Evolutionary conservation across 1,139 yeast species (phyloP), one percentile per base, ranked within the genome.

Genomic region (Diutina neorugosa): DNA sequence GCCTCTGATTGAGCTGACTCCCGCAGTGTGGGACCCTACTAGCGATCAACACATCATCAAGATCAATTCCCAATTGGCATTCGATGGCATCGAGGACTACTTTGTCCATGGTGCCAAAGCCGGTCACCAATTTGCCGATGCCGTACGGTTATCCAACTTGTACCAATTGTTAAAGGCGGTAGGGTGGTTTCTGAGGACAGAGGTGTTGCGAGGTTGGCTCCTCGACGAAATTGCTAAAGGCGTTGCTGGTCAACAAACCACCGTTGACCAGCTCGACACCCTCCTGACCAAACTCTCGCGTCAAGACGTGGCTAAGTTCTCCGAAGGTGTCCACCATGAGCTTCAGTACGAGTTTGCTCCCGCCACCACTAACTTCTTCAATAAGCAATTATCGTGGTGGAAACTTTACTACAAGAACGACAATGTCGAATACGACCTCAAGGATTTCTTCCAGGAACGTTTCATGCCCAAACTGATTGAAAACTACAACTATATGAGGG

Each of bases 351-450:
- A 61, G 2, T 67, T 74, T 50, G 64, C 65, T 9, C 78, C 78
- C 1, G 55, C 59, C 2, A 66, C 74, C 1, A 57, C 58, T 7
- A 57, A 55, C 1, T 72, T 65, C 55, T 72, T 75, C 63, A 60
- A 57, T 9, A 62, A 59, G 27, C 66, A 63, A 20, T 65, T 75
- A 48, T 59, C 61, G 31, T 75, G 79, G 79, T 74, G 77, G 76
- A 73, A 66, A 56, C 62, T 75, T 19, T 75, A 75, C 59, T 66
- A 64, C 55, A 69, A 67, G 52, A 74, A 74, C 56, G 80, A 75
- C 55, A 74, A 74, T 56, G 74, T 75, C 16, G 78, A 74, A 60
- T 74, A 74, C 55, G 73, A 69, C 53, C 61, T 74, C 50, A 74
- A 73, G 54, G 78, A 74, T 54, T 73, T 59, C 56, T 69, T 74